A percentile compares a stretch with the other conserved stretches of the same genome.
Conservation (phyloP, 345 rosid species). For the Odontarrhena argentea region DNA sequence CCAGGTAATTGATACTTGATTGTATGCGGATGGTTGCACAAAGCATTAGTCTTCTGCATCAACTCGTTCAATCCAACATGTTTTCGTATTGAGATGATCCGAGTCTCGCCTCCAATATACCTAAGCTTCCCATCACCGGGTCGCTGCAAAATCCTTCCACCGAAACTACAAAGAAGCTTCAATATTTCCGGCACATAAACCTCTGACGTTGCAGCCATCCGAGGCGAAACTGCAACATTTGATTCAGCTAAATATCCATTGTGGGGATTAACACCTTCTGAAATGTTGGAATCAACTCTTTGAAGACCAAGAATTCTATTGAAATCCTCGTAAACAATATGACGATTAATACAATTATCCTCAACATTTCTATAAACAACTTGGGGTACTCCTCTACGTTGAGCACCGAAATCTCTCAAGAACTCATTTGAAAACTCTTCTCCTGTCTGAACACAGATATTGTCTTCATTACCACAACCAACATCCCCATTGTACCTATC, state of each 20-base stretch:
- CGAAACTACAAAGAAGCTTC: slow-evolving; percentile 87
- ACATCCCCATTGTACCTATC: slow-evolving; percentile 31
- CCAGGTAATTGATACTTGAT: slow-evolving; percentile 93
- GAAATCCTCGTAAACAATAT: slow-evolving; percentile 49
- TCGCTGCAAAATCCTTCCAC: slow-evolving; percentile 79
- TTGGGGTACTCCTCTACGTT: slow-evolving; percentile 38
- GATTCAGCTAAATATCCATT: slow-evolving; percentile 37
- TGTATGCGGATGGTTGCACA: slow-evolving; percentile 70
- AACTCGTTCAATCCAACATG: slow-evolving; percentile 59
- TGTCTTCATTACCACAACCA: slow-evolving; percentile 35
- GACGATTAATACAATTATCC: slow-evolving; percentile 37
- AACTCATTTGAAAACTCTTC: slow-evolving; percentile 79
- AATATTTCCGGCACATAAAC: slow-evolving; percentile 45
- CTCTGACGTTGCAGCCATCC: slow-evolving; percentile 41
- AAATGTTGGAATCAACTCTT: slow-evolving; percentile 50
- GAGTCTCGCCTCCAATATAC: slow-evolving; percentile 89
- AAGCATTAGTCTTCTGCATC: slow-evolving; percentile 60
- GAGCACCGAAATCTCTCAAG: slow-evolving; percentile 50
- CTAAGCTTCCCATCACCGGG: slow-evolving; percentile 84
- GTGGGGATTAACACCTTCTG: slow-evolving; percentile 40
- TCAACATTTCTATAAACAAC: slow-evolving; percentile 20
- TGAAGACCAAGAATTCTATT: slow-evolving; percentile 41
- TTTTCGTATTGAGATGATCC: slow-evolving; percentile 69
- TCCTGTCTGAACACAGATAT: slow-evolving; percentile 69
- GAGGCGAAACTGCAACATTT: slow-evolving; percentile 49